Evolutionary conservation across 2,329 filamentous ascomycete species (phyloP), one percentile per base, ranked within the genome.

Genomic region (Cercospora berteroae): DNA sequence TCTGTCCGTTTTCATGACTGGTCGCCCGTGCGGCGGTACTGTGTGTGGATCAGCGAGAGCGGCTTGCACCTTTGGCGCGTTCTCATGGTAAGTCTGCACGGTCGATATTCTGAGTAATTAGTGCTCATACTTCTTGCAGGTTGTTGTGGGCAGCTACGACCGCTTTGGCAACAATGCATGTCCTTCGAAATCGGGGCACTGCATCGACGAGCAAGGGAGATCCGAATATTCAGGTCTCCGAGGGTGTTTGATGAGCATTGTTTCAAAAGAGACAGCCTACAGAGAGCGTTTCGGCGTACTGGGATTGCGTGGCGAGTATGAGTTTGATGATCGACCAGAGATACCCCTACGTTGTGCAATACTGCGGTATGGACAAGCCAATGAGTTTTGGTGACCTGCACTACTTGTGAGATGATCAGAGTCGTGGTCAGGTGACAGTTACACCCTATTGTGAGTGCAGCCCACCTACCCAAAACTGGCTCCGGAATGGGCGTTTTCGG

Each of bases 1-100:
- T 0, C 80, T 94, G 10, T 92, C 90, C 0, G 89, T 88, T 20
- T 83, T 83, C 64, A 80, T 93, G 66, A 86, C 86, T 63, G 83
- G 86, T 16, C 81, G 86, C 0, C 79, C 85, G 65, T 89, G 87
- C 75, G 83, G 81, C 50, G 81, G 83, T 50, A 81, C 79, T 2
- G 63, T 65, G 20, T 65, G 63, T 27, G 36, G 29, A 2, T 59
- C 85, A 10, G 80, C 85, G 8, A 87, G 90, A 79, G 89, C 89
- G 4, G 87, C 86, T 2, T 83, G 87, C 8, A 89, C 86, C 0
- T 89, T 92, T 73, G 88, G 84, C 5, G 90, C 89, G 73, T 86
- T 91, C 75, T 82, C 87, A 63, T 91, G 85, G 85, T 81, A 75
- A 64, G 78, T 77, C 12, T n/a, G 25, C 52, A 29, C 12, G 31